phyloP scores from a whole-genome alignment of 1,284 basidiomycete genomes.

The Marasmius tenuissimus region DNA sequence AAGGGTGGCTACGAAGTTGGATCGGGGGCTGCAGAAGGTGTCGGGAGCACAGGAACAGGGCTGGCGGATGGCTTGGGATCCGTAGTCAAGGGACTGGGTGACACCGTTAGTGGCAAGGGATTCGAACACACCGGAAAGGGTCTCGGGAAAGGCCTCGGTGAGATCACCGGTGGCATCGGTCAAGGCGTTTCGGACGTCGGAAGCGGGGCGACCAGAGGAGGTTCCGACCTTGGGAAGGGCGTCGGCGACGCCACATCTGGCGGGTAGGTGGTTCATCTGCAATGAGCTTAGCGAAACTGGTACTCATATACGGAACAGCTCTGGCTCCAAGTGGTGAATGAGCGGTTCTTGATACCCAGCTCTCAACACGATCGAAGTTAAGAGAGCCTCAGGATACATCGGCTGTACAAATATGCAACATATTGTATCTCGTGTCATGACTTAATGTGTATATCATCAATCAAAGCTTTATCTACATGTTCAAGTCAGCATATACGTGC shows the following conservation, averaged over 20 bases:
- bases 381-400: no score
- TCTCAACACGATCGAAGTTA: no score
- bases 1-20: slow-evolving; percentile 4
- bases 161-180: background rate
- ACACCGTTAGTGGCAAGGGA: slow-evolving; percentile 3
- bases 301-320: background rate
- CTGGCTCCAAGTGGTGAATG: background rate
- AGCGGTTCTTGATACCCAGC: background rate
- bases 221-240: slow-evolving; percentile 2
- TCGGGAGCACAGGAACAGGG: slow-evolving; percentile 4
- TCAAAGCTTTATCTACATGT: no score
- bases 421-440: no score
- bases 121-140: slow-evolving; percentile 3
- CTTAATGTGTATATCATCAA: no score
- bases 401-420: no score
- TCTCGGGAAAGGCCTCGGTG: slow-evolving; percentile 2
- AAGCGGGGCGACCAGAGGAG: background rate
- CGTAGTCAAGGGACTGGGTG: slow-evolving; percentile 1
- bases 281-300: background rate
- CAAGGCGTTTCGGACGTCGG: slow-evolving; percentile 1
- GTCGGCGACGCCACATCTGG: slow-evolving; percentile 5
- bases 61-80: background rate
- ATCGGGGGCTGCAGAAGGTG: slow-evolving; percentile 1
- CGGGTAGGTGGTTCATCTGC: background rate
- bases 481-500: no score